Percentiles rank a stretch among this genome's conserved stretches.
Conservation (phyloP, 2,329 filamentous ascomycete genomes). For the Huntiella abstrusa region DNA sequence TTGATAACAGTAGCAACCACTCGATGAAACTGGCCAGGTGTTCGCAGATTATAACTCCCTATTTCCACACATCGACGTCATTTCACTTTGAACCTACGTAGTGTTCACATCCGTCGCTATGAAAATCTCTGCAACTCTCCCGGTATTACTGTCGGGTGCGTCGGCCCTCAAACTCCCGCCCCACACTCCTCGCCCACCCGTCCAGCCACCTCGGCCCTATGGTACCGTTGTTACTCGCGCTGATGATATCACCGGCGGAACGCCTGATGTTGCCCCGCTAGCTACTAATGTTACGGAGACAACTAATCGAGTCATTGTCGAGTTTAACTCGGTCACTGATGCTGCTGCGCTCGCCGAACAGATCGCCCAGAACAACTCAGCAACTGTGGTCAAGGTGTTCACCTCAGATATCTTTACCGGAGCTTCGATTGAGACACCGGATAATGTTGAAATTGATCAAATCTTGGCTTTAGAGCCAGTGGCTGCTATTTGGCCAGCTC, state of each 20-base stretch:
- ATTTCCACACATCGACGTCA: no score
- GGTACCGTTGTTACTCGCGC: not conserved
- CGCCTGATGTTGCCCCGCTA: not conserved
- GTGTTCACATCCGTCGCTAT: no score
- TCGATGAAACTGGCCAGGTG: no score
- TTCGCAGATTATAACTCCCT: no score
- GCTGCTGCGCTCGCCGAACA: not conserved
- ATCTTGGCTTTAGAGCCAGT: conserved; percentile 19
- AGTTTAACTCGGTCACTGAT: not conserved
- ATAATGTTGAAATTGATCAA: conserved; percentile 18
- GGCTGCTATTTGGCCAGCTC: conserved; percentile 19
- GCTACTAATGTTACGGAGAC: not conserved
- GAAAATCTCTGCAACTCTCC: not conserved
- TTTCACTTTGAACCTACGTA: no score
- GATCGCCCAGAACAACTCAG: not conserved
- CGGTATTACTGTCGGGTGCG: not conserved
- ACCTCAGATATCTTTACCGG: conserved; percentile 19
- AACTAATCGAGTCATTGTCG: not conserved
- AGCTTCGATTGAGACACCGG: conserved; percentile 17
- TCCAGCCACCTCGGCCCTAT: not conserved
- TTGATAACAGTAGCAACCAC: no score
- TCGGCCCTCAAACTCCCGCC: not conserved
- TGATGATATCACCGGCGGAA: not conserved
- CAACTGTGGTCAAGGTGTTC: not conserved
- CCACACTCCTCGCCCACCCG: not conserved